A percentile compares a stretch with the other conserved stretches of the same genome.
phyloP scores from a whole-genome alignment of 2,329 filamentous ascomycete species.

The Anthostomella pinea region DNA sequence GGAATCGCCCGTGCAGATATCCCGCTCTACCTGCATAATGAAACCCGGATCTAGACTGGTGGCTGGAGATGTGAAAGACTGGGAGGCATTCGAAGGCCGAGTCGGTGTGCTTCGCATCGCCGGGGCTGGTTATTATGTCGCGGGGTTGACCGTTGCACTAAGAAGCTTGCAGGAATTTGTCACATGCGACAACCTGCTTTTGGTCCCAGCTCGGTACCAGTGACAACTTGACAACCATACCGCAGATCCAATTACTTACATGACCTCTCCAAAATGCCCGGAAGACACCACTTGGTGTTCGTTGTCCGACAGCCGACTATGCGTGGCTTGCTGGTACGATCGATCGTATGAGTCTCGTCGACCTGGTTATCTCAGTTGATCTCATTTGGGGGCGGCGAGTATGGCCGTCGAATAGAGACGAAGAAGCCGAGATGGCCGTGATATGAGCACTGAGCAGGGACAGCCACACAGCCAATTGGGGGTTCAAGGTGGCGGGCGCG shows the following conservation, averaged over 20 bases:
- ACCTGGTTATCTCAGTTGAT: neutral
- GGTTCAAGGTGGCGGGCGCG: conserved; percentile 11
- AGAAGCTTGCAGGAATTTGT: too few species aligned
- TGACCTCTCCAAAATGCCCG: too few species aligned
- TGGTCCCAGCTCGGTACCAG: too few species aligned
- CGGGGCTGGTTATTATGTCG: too few species aligned
- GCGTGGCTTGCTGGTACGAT: neutral
- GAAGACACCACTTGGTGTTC: too few species aligned
- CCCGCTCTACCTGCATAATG: neutral
- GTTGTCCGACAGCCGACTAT: neutral
- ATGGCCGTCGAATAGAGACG: neutral
- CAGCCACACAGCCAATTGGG: conserved; percentile 3
- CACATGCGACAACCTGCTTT: too few species aligned
- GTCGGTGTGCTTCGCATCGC: too few species aligned
- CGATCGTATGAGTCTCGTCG: too few species aligned
- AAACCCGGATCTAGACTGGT: conserved; percentile 9
- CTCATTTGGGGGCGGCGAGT: neutral
- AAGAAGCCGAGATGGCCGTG: neutral
- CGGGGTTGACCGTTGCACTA: too few species aligned
- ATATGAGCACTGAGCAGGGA: conserved; percentile 2
- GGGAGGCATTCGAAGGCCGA: conserved; percentile 1
- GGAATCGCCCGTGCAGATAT: neutral
- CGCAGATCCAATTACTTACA: too few species aligned
- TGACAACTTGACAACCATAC: too few species aligned
- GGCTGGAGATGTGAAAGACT: conserved; percentile 14